These are phyloP conservation scores for Aspergillus calidoustus DNA, from an alignment of 2,329 filamentous ascomycete species.

Conservation along the genomic window DNA sequence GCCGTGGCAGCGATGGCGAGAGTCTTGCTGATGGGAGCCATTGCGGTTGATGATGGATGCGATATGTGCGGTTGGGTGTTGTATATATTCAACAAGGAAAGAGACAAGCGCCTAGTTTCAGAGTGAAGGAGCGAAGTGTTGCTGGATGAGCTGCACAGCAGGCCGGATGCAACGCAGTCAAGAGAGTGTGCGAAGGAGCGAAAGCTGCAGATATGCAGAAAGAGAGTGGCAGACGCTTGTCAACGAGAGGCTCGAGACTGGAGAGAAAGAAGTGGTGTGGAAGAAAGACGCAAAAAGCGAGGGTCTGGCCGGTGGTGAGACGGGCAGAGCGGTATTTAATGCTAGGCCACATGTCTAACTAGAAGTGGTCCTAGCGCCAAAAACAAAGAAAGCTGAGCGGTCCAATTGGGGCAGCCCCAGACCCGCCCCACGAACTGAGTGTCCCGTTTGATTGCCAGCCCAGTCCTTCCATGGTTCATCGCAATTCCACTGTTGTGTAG, in stretches of 20 bases:
- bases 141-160: constrained; percentile 28
- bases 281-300: constrained; percentile 14
- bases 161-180: constrained; percentile 15
- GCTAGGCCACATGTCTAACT: constrained; percentile 3
- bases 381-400: background rate
- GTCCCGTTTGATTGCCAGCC: background rate
- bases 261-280: constrained; percentile 11
- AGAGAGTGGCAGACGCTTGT: constrained; percentile 27
- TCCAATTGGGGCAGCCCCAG: constrained; percentile 2
- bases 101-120: constrained; percentile 13
- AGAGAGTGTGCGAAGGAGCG: constrained; percentile 16
- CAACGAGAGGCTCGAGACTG: constrained; percentile 12
- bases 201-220: constrained; percentile 15
- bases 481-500: background rate
- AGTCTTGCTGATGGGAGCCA: constrained; percentile 45
- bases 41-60: constrained; percentile 24
- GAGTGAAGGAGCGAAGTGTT: constrained; percentile 18
- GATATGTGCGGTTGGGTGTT: constrained; percentile 18
- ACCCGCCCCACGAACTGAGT: constrained; percentile 9
- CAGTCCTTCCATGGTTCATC: background rate
- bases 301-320: constrained; percentile 8
- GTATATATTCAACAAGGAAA: constrained; percentile 16
- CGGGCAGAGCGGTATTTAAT: constrained; percentile 19
- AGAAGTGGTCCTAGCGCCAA: background rate
- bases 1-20: constrained; percentile 42